phyloP scores from a whole-genome alignment of 2,329 filamentous ascomycete genomes.

The Sporothrix variecibatus region DNA sequence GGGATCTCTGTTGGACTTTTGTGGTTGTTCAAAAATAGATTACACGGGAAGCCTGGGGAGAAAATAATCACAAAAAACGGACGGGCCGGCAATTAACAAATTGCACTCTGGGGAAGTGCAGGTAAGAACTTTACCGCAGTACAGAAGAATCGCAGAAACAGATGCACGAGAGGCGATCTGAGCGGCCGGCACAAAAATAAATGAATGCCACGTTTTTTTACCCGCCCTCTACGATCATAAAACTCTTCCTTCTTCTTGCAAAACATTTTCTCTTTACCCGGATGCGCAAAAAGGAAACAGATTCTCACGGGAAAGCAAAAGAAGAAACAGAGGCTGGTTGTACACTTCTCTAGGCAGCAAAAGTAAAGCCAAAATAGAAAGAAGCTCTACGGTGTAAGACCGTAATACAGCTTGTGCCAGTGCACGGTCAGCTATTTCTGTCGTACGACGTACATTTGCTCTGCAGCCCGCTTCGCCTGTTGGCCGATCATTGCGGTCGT shows the following conservation, averaged over 20 bases:
- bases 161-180: not conserved
- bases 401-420: not conserved
- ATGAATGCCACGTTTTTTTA: conserved; percentile 14
- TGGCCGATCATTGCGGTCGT: conserved; percentile 4
- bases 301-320: not conserved
- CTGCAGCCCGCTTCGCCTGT: not conserved
- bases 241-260: too few relatives aligned
- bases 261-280: not conserved
- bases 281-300: not conserved
- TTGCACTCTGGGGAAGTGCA: not conserved
- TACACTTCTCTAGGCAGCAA: not conserved
- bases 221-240: not conserved
- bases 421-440: conserved; percentile 1
- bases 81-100: not conserved
- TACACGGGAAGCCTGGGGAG: not conserved
- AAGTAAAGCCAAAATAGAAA: not conserved
- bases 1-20: not conserved
- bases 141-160: not conserved
- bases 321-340: not conserved
- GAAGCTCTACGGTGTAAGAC: not conserved
- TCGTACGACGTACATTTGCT: not conserved
- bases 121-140: not conserved
- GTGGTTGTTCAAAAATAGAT: conserved; percentile 1
- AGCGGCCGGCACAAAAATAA: not conserved
- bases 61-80: not conserved